Conservation (phyloP, 371 early-diverging fungal species). For the Lichtheimia ramosa region DNA sequence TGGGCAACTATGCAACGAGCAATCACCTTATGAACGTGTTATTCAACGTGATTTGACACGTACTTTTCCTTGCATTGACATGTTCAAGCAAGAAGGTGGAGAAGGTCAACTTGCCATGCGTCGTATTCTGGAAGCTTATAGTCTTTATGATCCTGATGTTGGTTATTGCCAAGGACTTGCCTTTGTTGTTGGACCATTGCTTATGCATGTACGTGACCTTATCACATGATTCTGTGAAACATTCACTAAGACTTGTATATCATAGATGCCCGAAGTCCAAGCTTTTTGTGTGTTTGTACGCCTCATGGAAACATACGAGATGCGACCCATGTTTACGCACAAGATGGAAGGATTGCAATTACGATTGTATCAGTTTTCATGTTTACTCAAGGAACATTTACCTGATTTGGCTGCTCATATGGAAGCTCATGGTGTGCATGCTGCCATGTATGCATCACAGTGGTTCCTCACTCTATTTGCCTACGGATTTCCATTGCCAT, state of each 20-base stretch:
- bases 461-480: conserved; percentile 94
- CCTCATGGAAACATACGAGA: conserved; percentile 87
- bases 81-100: conserved; percentile 81
- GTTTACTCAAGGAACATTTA: conserved; percentile 73
- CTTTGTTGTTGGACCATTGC: conserved; percentile 87
- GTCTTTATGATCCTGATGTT: conserved; percentile 84
- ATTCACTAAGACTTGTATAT: neutral
- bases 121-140: conserved; percentile 86
- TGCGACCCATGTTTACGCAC: conserved; percentile 81
- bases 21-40: conserved; percentile 79
- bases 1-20: conserved; percentile 72
- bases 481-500: conserved; percentile 76
- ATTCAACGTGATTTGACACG: conserved; percentile 87
- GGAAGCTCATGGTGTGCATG: conserved; percentile 67
- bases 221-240: neutral
- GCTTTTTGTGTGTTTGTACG: conserved; percentile 89
- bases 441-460: conserved; percentile 91
- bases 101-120: conserved; percentile 81
- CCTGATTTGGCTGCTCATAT: conserved; percentile 80
- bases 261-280: conserved; percentile 85
- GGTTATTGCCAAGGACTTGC: conserved; percentile 96
- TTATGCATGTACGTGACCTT: conserved; percentile 70
- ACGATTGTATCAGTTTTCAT: conserved; percentile 82
- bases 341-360: conserved; percentile 88
- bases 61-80: conserved; percentile 86